Evolutionary conservation across 805 yeast species (phyloP).

Genomic region (Ogataea philodendri): DNA sequence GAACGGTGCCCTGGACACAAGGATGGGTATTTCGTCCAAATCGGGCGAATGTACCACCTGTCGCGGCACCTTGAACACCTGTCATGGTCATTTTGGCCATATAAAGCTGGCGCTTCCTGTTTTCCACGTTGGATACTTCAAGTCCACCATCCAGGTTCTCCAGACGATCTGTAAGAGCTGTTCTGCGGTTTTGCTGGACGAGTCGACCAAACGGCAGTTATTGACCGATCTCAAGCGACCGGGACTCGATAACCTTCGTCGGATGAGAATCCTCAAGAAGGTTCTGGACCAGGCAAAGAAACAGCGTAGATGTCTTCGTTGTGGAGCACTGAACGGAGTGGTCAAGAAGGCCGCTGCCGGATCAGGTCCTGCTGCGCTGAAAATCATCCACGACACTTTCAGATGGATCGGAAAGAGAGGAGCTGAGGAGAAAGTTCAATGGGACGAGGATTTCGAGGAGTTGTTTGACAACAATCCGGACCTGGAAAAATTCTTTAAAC

Average conservation of each 20-base stretch:
- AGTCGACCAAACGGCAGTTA: constrained; percentile 64
- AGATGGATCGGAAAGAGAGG: constrained; percentile 92
- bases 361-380: constrained; percentile 88
- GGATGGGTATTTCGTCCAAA: constrained; percentile 92
- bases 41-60: constrained; percentile 87
- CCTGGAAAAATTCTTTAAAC: constrained; percentile 76
- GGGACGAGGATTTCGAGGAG: constrained; percentile 84
- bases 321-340: constrained; percentile 92
- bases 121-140: constrained; percentile 96
- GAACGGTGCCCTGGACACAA: constrained; percentile 86
- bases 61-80: constrained; percentile 84
- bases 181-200: constrained; percentile 73
- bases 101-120: constrained; percentile 91
- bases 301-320: constrained; percentile 83
- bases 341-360: constrained; percentile 95
- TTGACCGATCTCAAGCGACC: constrained; percentile 82
- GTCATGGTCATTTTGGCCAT: constrained; percentile 99
- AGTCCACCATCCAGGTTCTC: constrained; percentile 79
- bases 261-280: constrained; percentile 84
- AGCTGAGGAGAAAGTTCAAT: constrained; percentile 76
- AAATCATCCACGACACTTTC: constrained; percentile 92
- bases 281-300: constrained; percentile 91
- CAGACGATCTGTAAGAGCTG: constrained; percentile 92
- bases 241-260: constrained; percentile 81
- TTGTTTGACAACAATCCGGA: constrained; percentile 81